Percentiles rank a stretch among this genome's conserved stretches.
Conservation (phyloP, 371 early-diverging fungal species). For the Paramicrosporidium saccamoebae region DNA sequence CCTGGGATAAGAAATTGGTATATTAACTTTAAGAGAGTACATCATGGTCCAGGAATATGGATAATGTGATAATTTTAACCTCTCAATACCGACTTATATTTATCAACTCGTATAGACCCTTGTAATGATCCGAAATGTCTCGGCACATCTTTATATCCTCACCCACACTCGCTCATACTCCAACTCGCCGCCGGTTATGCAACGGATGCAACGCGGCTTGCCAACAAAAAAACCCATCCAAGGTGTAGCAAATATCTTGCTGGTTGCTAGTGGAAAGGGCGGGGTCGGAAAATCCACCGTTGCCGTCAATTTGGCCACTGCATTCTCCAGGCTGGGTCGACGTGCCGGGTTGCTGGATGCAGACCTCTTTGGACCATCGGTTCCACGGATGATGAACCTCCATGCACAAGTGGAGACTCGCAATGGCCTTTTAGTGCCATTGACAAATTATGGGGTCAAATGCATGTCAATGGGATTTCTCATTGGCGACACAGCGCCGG, state of each 20-base stretch:
- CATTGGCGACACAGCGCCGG: conserved; percentile 55
- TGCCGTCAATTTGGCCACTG: conserved; percentile 36
- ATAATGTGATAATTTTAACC: too few relatives aligned
- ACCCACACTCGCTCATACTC: too few relatives aligned
- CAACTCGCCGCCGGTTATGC: not conserved
- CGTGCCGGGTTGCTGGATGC: conserved; percentile 84
- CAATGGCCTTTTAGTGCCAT: conserved; percentile 37
- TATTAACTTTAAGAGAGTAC: too few relatives aligned
- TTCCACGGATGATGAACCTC: conserved; percentile 66
- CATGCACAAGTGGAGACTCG: conserved; percentile 18
- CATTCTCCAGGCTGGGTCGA: conserved; percentile 14
- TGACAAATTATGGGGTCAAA: conserved; percentile 74
- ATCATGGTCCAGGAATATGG: too few relatives aligned
- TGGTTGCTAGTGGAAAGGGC: conserved; percentile 96
- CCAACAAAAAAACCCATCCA: conserved; percentile 1
- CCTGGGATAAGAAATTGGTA: too few relatives aligned
- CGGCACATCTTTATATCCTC: too few relatives aligned
- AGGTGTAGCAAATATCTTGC: conserved; percentile 8
- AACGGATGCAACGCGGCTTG: conserved; percentile 1
- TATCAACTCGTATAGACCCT: too few relatives aligned
- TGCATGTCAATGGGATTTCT: conserved; percentile 88
- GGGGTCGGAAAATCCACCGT: conserved; percentile 90
- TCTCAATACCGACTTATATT: too few relatives aligned
- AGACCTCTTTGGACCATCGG: conserved; percentile 95
- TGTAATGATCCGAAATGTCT: too few relatives aligned